Percentiles rank a stretch among this genome's conserved stretches.
phyloP scores from a whole-genome alignment of 306 rosid genomes.

The Ormosia emarginata region DNA sequence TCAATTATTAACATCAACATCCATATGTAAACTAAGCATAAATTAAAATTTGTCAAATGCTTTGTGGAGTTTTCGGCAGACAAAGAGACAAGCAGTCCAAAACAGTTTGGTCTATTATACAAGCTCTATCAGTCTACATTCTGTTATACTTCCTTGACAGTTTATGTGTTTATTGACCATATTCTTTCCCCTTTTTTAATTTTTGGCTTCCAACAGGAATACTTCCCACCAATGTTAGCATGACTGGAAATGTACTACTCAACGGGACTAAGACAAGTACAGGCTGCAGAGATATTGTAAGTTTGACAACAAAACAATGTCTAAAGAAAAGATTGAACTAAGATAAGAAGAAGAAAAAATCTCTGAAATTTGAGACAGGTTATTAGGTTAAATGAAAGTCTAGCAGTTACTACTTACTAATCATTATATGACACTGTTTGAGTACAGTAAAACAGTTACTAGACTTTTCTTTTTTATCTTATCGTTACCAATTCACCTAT shows the following conservation, averaged over 20 bases:
- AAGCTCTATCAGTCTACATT: neutral
- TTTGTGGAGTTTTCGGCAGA: neutral
- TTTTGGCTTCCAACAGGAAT: constrained; percentile 40
- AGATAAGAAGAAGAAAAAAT: neutral
- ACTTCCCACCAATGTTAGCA: constrained; percentile 49
- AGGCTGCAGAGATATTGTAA: constrained; percentile 49
- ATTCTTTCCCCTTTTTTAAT: neutral
- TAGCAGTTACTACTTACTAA: neutral
- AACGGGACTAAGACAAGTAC: constrained; percentile 48
- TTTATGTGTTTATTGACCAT: neutral
- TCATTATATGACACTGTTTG: neutral
- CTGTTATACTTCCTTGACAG: neutral
- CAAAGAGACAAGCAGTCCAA: neutral
- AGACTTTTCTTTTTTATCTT: neutral
- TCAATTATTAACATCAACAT: too few relatives aligned
- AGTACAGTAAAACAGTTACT: neutral
- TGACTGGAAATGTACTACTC: constrained; percentile 59
- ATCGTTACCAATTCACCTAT: neutral
- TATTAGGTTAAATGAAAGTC: neutral
- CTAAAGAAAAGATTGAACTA: neutral
- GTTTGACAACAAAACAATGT: neutral
- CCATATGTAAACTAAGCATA: too few relatives aligned
- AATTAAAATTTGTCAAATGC: neutral
- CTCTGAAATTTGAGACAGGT: neutral
- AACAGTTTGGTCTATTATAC: neutral